phyloP scores from a whole-genome alignment of 768 basidiomycete species.

The Leccinum sublutescens region DNA sequence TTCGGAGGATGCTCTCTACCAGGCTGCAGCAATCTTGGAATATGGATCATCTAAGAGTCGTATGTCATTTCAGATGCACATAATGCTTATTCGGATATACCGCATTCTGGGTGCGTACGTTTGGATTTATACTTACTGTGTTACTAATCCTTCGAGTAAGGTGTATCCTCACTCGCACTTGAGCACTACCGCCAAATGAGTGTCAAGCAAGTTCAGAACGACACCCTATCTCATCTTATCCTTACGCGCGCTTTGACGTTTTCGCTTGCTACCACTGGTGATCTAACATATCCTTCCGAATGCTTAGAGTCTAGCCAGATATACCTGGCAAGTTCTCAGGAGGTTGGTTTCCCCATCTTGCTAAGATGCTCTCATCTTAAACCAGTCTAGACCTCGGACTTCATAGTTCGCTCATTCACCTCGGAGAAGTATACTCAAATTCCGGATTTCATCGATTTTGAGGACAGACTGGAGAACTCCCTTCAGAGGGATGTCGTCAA shows the following conservation, averaged over 20 bases:
- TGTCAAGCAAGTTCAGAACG: slow-evolving; percentile 83
- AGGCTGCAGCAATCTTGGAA: slow-evolving; percentile 66
- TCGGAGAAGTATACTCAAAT: slow-evolving; percentile 88
- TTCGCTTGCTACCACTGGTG: slow-evolving; percentile 72
- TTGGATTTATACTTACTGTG: neutral
- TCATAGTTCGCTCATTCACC: slow-evolving; percentile 73
- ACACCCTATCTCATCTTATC: slow-evolving; percentile 84
- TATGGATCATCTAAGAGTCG: slow-evolving; percentile 70
- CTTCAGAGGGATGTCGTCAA: slow-evolving; percentile 80
- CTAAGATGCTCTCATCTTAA: slow-evolving; percentile 7
- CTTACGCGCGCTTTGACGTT: slow-evolving; percentile 77
- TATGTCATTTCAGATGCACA: slow-evolving; percentile 73
- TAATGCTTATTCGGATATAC: slow-evolving; percentile 79
- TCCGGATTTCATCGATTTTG: slow-evolving; percentile 79
- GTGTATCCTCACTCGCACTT: slow-evolving; percentile 67
- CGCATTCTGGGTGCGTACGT: slow-evolving; percentile 65
- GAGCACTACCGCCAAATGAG: slow-evolving; percentile 79
- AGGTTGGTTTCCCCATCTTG: slow-evolving; percentile 44
- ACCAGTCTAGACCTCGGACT: slow-evolving; percentile 65
- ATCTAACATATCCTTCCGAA: slow-evolving; percentile 72
- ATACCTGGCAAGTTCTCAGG: slow-evolving; percentile 75
- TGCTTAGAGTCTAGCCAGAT: slow-evolving; percentile 80
- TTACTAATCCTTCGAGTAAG: slow-evolving; percentile 37
- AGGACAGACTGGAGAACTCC: slow-evolving; percentile 79
- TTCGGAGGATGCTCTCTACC: slow-evolving; percentile 59